These are phyloP conservation scores for Lumnitzera racemosa DNA, from an alignment of 345 rosid species.

Conservation along the genomic window DNA sequence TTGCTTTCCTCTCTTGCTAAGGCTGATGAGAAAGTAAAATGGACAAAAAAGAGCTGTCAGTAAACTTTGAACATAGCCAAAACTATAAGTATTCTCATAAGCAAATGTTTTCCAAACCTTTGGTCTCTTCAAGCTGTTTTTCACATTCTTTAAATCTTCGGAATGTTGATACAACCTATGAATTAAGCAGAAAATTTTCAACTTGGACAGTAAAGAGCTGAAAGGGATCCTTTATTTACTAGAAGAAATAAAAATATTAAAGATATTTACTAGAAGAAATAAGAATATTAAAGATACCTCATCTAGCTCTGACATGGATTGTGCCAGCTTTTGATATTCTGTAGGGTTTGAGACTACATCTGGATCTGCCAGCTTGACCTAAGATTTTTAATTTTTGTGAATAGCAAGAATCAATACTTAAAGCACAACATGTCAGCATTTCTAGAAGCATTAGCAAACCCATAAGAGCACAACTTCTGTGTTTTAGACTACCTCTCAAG, in stretches of 20 bases:
- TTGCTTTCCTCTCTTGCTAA: constrained; percentile 64
- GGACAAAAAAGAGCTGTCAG: constrained; percentile 1
- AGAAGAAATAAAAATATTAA: neutral
- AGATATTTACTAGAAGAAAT: constrained; percentile 11
- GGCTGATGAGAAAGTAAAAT: constrained; percentile 28
- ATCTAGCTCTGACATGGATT: constrained; percentile 79
- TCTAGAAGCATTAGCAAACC: constrained; percentile 3
- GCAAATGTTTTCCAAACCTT: constrained; percentile 35
- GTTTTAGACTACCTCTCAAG: no score
- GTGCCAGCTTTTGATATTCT: constrained; percentile 86
- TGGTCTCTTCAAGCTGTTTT: constrained; percentile 66
- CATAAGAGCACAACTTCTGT: no score
- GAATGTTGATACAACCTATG: constrained; percentile 64
- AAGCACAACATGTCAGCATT: no score
- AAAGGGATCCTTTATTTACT: neutral
- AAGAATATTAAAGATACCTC: constrained; percentile 40
- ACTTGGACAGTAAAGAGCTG: neutral
- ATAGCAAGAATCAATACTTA: neutral
- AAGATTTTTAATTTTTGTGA: constrained; percentile 8
- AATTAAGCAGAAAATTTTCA: neutral
- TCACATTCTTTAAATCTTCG: constrained; percentile 79
- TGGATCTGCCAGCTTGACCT: constrained; percentile 91
- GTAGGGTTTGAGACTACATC: constrained; percentile 70
- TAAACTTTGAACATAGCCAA: neutral
- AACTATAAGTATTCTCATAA: neutral